phyloP scores from a whole-genome alignment of 441 rosid genomes.

The Brassica balearica region DNA sequence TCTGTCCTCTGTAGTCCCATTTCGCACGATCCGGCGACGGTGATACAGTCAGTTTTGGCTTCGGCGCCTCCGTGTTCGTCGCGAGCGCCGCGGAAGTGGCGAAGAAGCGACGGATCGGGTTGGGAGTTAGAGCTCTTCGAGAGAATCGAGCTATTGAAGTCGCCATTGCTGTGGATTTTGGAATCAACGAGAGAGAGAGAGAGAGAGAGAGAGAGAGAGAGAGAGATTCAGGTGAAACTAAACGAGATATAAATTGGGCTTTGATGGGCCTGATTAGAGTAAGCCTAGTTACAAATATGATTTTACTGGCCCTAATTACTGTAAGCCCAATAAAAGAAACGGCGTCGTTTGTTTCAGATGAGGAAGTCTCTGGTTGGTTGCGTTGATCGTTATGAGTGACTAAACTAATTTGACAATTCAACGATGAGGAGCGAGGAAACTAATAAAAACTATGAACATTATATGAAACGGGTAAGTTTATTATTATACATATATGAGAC shows the following conservation, averaged over 20 bases:
- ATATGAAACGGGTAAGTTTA: neutral
- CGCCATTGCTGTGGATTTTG: slow-evolving; percentile 58
- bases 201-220: neutral
- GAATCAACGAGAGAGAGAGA: neutral
- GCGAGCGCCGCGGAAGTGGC: slow-evolving; percentile 25
- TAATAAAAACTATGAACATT: no score
- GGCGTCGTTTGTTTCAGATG: neutral
- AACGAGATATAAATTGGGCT: slow-evolving; percentile 15
- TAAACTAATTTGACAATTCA: neutral
- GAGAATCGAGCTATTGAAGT: slow-evolving; percentile 65
- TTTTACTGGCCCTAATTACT: neutral
- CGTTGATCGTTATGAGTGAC: neutral
- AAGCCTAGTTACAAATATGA: slow-evolving; percentile 1
- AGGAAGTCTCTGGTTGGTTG: neutral
- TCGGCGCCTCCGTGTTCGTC: slow-evolving; percentile 45
- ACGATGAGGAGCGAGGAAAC: neutral
- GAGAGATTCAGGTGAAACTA: slow-evolving; percentile 16
- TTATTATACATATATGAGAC: neutral
- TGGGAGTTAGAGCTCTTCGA: slow-evolving; percentile 46
- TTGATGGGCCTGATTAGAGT: neutral
- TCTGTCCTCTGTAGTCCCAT: slow-evolving; percentile 96
- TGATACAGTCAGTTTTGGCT: slow-evolving; percentile 34
- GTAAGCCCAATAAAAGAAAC: neutral
- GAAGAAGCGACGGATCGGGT: slow-evolving; percentile 35
- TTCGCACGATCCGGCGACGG: slow-evolving; percentile 76